A percentile compares a stretch with the other conserved stretches of the same genome.
These are phyloP conservation scores for Nymphaea thermarum DNA, from an alignment of 164 flowering plant species.

Conservation along the genomic window DNA sequence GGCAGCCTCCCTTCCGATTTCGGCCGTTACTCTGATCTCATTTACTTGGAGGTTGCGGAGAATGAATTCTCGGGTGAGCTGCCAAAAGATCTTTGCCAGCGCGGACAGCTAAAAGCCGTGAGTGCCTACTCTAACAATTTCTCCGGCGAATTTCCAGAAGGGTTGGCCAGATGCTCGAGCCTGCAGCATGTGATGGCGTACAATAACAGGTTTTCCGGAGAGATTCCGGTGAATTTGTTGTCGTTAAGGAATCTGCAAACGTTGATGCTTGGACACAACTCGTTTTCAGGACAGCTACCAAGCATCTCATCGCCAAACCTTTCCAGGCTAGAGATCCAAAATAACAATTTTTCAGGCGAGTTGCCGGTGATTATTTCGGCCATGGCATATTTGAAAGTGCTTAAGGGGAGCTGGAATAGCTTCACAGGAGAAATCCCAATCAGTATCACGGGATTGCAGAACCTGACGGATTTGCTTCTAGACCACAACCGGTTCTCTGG, in stretches of 20 bases:
- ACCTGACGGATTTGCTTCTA: constrained; percentile 27
- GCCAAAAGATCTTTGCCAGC: constrained; percentile 31
- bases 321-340: constrained; percentile 30
- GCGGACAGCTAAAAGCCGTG: constrained; percentile 18
- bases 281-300: constrained; percentile 46
- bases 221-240: constrained; percentile 45
- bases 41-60: constrained; percentile 19
- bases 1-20: constrained; percentile 41
- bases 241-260: constrained; percentile 10
- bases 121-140: constrained; percentile 42
- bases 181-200: constrained; percentile 24
- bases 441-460: constrained; percentile 29
- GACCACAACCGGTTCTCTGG: constrained; percentile 58
- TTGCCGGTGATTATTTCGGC: constrained; percentile 25
- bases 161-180: constrained; percentile 41
- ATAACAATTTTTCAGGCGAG: constrained; percentile 49
- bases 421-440: constrained; percentile 39
- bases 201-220: constrained; percentile 40
- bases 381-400: constrained; percentile 24
- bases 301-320: constrained; percentile 23
- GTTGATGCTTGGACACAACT: constrained; percentile 31
- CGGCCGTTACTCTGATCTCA: constrained; percentile 25
- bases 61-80: constrained; percentile 32
- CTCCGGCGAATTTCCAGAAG: constrained; percentile 42
- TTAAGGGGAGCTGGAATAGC: constrained; percentile 43